Conservation (phyloP, 805 yeast genomes). For the Wickerhamiella galacta region DNA sequence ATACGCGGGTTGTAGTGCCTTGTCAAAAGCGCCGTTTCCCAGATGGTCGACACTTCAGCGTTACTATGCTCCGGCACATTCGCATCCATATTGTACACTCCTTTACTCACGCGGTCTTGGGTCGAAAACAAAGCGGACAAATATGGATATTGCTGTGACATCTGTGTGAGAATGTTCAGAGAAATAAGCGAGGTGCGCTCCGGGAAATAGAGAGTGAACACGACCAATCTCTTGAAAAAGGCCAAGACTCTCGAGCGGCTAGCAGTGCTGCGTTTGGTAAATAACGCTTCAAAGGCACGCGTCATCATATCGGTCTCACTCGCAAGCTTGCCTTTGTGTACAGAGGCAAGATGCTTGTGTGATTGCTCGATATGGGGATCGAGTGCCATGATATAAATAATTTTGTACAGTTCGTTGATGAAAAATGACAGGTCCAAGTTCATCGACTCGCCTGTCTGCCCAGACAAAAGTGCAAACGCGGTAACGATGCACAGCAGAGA, state of each 20-base stretch:
- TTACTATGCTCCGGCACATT: conserved; percentile 60
- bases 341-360: conserved; percentile 59
- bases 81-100: conserved; percentile 48
- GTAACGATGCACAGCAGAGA: conserved; percentile 71
- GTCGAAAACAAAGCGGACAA: conserved; percentile 66
- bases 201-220: conserved; percentile 55
- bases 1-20: conserved; percentile 74
- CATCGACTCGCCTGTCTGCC: conserved; percentile 45
- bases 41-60: conserved; percentile 73
- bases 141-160: conserved; percentile 54
- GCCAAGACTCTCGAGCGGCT: conserved; percentile 26
- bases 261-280: conserved; percentile 38
- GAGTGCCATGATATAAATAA: conserved; percentile 49
- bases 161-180: conserved; percentile 59
- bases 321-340: conserved; percentile 54
- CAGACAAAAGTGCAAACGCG: conserved; percentile 69
- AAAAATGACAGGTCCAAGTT: conserved; percentile 71
- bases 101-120: conserved; percentile 77
- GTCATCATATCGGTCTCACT: conserved; percentile 77
- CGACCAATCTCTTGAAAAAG: conserved; percentile 65
- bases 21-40: conserved; percentile 70
- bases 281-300: conserved; percentile 61
- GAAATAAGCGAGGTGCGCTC: conserved; percentile 74
- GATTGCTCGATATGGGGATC: conserved; percentile 80
- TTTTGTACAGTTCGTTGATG: conserved; percentile 52